Evolutionary conservation across 75 land plant genomes (phyloP).

Genomic region (Gnetum montanum): DNA sequence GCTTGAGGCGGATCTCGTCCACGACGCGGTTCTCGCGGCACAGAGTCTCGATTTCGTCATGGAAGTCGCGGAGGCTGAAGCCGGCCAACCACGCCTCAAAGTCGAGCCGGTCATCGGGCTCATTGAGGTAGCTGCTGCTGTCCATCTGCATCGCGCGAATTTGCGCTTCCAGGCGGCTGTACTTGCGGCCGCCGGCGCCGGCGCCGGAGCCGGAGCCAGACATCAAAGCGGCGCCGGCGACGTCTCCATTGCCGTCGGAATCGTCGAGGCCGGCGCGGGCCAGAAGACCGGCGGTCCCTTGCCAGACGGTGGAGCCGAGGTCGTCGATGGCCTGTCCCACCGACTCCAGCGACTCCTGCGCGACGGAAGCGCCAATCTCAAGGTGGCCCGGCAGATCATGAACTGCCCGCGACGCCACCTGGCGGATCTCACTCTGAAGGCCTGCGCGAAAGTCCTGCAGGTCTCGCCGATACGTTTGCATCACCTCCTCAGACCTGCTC

Average conservation of each 20-base stretch:
- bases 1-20: slow-evolving; percentile 40
- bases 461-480: slow-evolving; percentile 68
- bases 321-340: slow-evolving; percentile 80
- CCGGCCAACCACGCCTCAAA: slow-evolving; percentile 48
- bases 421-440: slow-evolving; percentile 67
- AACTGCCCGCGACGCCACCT: slow-evolving; percentile 67
- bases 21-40: slow-evolving; percentile 33
- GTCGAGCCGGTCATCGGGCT: slow-evolving; percentile 72
- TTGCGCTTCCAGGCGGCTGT: slow-evolving; percentile 67
- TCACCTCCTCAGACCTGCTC: slow-evolving; percentile 61
- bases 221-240: neutral
- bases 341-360: slow-evolving; percentile 68
- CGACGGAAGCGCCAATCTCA: slow-evolving; percentile 72
- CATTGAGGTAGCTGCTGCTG: slow-evolving; percentile 48
- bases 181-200: slow-evolving; percentile 11
- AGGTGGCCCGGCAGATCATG: slow-evolving; percentile 53
- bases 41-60: slow-evolving; percentile 52
- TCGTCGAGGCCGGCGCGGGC: slow-evolving; percentile 43
- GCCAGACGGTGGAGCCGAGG: slow-evolving; percentile 61
- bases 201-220: slow-evolving; percentile 7
- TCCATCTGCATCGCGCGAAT: slow-evolving; percentile 60
- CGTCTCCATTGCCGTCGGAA: neutral
- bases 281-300: slow-evolving; percentile 69
- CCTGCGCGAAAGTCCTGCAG: slow-evolving; percentile 81
- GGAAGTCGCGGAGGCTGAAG: slow-evolving; percentile 46